Evolutionary conservation across 1,284 basidiomycete species (phyloP).

Genomic region (Rhodotorula sp.): DNA sequence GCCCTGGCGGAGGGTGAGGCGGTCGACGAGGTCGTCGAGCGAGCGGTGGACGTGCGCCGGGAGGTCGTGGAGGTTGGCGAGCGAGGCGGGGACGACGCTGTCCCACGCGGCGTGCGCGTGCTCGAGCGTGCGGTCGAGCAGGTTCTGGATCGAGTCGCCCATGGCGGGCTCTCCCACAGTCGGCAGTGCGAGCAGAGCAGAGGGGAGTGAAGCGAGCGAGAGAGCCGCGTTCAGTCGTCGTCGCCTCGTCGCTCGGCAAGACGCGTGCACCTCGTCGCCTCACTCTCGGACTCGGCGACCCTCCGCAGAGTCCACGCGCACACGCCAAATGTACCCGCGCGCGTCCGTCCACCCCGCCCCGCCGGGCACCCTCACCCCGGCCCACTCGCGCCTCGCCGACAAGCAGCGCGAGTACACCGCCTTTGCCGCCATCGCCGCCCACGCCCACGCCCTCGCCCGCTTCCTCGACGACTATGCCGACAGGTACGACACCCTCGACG

Average conservation of each 20-base stretch:
- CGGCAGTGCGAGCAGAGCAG: background rate
- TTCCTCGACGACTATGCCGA: conserved; percentile 25
- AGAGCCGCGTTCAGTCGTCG: background rate
- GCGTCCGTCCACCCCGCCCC: background rate
- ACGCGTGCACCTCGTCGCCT: no score
- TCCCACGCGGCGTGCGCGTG: conserved; percentile 17
- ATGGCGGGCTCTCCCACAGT: background rate
- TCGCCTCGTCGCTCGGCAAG: background rate
- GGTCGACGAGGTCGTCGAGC: conserved; percentile 16
- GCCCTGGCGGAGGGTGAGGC: conserved; percentile 33
- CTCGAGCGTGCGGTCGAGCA: background rate
- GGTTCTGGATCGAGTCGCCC: conserved; percentile 9
- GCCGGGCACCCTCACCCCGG: background rate
- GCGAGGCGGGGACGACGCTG: conserved; percentile 12
- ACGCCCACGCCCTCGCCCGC: conserved; percentile 28
- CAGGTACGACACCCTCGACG: conserved; percentile 36
- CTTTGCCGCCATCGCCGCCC: conserved; percentile 30
- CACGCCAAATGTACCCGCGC: conserved; percentile 20
- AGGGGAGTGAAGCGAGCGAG: background rate
- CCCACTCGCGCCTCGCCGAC: conserved; percentile 28
- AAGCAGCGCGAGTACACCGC: conserved; percentile 42
- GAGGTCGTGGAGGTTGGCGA: conserved; percentile 29
- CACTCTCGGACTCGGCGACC: no score
- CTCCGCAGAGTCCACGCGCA: conserved; percentile 1
- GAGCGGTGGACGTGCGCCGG: conserved; percentile 16